A percentile compares a stretch with the other conserved stretches of the same genome.
Evolutionary conservation across 441 rosid genomes (phyloP).

Genomic region (Pelargonium citronellum): DNA sequence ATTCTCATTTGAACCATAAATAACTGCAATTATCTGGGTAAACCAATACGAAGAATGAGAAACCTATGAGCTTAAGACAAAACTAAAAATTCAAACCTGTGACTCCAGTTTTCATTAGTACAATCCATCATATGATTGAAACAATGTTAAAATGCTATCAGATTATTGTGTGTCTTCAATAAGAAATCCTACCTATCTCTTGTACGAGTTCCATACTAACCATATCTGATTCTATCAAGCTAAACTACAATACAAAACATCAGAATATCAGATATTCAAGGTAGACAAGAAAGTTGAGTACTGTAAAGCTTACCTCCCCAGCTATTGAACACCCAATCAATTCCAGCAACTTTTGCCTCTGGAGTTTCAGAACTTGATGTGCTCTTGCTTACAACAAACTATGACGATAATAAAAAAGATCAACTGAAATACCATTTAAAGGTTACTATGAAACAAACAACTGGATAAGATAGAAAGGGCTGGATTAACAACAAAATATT

Average conservation of each 20-base stretch:
- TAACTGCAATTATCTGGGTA: not conserved
- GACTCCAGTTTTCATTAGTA: not conserved
- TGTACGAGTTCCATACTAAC: not conserved
- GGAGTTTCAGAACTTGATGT: slow-evolving; percentile 22
- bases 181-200: not conserved
- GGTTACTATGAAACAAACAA: not conserved
- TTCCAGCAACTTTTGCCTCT: slow-evolving; percentile 58
- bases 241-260: not conserved
- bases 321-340: slow-evolving; percentile 83
- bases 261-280: not conserved
- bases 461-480: not conserved
- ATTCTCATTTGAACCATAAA: not conserved
- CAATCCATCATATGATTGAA: not conserved
- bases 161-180: not conserved
- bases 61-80: not conserved
- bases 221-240: not conserved
- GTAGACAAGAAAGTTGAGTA: slow-evolving; percentile 7
- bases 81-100: not conserved
- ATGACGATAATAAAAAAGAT: slow-evolving; percentile 8
- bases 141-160: not conserved
- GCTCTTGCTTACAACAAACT: slow-evolving; percentile 57
- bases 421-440: not conserved
- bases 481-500: not conserved
- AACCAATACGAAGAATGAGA: slow-evolving; percentile 11
- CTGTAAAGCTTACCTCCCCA: slow-evolving; percentile 61